Percentiles rank a stretch among this genome's conserved stretches.
Conservation (phyloP, 495 filamentous ascomycete species). For the Penicillium daleae region DNA sequence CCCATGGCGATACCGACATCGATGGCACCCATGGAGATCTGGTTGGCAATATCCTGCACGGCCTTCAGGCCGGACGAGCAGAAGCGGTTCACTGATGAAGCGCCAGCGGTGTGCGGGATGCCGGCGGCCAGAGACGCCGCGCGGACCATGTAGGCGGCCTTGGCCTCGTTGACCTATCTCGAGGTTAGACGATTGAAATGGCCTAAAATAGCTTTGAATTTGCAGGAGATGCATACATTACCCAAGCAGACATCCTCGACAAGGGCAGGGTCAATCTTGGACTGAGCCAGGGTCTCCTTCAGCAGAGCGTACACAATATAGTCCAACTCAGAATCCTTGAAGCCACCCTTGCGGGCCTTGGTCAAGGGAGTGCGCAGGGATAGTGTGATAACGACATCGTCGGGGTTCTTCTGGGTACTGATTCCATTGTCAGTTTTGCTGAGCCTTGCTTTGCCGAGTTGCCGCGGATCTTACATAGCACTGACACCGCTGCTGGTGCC, state of each 20-base stretch:
- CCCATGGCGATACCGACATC: slow-evolving; percentile 86
- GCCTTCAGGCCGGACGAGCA: slow-evolving; percentile 96
- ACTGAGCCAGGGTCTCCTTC: slow-evolving; percentile 72
- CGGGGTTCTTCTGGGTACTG: slow-evolving; percentile 91
- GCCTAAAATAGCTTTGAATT: neutral
- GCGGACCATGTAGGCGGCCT: slow-evolving; percentile 87
- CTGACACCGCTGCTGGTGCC: slow-evolving; percentile 56
- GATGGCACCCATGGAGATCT: slow-evolving; percentile 80
- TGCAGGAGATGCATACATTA: slow-evolving; percentile 63
- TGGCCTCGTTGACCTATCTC: slow-evolving; percentile 76
- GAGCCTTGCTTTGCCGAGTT: slow-evolving; percentile 3
- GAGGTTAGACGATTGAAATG: neutral
- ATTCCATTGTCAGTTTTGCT: slow-evolving; percentile 14
- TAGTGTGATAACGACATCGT: slow-evolving; percentile 93
- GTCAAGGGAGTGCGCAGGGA: slow-evolving; percentile 78
- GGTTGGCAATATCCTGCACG: slow-evolving; percentile 89
- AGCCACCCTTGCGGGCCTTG: slow-evolving; percentile 80
- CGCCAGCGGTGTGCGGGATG: slow-evolving; percentile 86
- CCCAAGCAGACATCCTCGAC: slow-evolving; percentile 93
- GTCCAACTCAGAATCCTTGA: slow-evolving; percentile 95
- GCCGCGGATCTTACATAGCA: slow-evolving; percentile 66
- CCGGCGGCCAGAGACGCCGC: slow-evolving; percentile 88
- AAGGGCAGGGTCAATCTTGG: slow-evolving; percentile 77
- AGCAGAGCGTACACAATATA: slow-evolving; percentile 78
- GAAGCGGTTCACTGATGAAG: slow-evolving; percentile 88